Base-by-base conservation (phyloP, 495 filamentous ascomycete genomes). In the Penicillium robsamsonii region DNA sequence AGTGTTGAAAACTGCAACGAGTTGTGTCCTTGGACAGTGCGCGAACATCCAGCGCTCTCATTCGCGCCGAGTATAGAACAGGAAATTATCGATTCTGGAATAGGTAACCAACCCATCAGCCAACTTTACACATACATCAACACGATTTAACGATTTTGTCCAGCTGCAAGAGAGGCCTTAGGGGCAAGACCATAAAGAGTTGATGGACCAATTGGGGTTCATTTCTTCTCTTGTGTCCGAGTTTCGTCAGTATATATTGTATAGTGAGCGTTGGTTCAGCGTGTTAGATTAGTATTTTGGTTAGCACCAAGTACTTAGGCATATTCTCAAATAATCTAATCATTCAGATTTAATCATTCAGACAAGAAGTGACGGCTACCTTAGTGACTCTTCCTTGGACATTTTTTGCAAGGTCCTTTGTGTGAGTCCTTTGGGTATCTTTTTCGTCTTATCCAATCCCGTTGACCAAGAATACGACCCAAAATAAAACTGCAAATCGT, bases 21-120 rank as follows among this genome's bases (percentile, higher is more conserved):
- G 61, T 63, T 75, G 13, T 78, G 74, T 53, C 74, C 74, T 5
- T 79, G 74, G 74, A 76, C 74, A 4, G 59, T 77, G 4, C 70
- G 73, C 20, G 71, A 74, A 50, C 75, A 77, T 43, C 74, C 75
- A 25, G 66, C 70, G 8, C 70, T 69, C 5, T 56, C 58, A 6
- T 69, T 71, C 43, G 49, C 74, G 11, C 75, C 75, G 9, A 60
- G 62, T 27, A 50, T 75, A 29, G 72, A 56, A n/a, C 71, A 73
- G 55, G 65, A 72, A 37, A 69, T 79, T 5, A 63, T 77, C 30
- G 51, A 69, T n/a, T 63, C 73, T 33, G 75, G 62, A 8, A 64
- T 74, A 31, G 68, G 72, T 33, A 65, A 73, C 24, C 65, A 65
- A 42, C 69, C 72, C n/a, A 58, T 75, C 42, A 70, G 55, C 44